phyloP scores from a whole-genome alignment of 768 basidiomycete genomes.

The Phanerochaete sordida region DNA sequence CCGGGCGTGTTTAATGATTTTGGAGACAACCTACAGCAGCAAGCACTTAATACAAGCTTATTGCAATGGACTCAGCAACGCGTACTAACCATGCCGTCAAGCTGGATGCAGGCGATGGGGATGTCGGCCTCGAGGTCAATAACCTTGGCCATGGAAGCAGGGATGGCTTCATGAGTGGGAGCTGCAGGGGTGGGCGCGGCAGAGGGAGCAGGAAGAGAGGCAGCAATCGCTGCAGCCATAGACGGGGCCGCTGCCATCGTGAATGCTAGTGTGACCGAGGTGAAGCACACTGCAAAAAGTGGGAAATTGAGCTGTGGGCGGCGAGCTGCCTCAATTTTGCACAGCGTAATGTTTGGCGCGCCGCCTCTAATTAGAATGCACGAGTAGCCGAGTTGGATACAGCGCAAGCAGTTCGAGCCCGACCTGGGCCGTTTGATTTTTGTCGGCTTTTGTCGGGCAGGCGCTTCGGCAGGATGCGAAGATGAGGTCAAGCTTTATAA shows the following conservation, averaged over 20 bases:
- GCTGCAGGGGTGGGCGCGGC: conserved; percentile 58
- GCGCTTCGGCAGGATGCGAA: background rate
- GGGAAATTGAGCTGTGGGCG: no score
- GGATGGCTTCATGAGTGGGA: conserved; percentile 81
- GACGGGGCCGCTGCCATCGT: conserved; percentile 43
- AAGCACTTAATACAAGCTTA: background rate
- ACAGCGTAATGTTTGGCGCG: background rate
- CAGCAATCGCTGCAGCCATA: conserved; percentile 92
- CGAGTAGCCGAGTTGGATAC: background rate
- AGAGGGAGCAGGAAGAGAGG: conserved; percentile 68
- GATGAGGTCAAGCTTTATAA: background rate
- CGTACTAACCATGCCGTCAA: conserved; percentile 78
- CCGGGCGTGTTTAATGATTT: conserved; percentile 89
- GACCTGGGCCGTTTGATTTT: background rate
- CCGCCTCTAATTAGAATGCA: background rate
- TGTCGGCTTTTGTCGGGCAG: background rate
- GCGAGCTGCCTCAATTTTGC: no score
- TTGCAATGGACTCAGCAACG: background rate
- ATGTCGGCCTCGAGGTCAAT: conserved; percentile 94
- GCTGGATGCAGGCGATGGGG: conserved; percentile 70
- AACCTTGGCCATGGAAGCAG: conserved; percentile 87
- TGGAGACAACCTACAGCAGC: conserved; percentile 72
- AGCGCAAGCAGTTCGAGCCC: background rate
- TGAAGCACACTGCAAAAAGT: background rate
- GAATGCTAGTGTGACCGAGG: background rate